Evolutionary conservation across 495 filamentous ascomycete genomes (phyloP).

Genomic region (Daldinia grandis): DNA sequence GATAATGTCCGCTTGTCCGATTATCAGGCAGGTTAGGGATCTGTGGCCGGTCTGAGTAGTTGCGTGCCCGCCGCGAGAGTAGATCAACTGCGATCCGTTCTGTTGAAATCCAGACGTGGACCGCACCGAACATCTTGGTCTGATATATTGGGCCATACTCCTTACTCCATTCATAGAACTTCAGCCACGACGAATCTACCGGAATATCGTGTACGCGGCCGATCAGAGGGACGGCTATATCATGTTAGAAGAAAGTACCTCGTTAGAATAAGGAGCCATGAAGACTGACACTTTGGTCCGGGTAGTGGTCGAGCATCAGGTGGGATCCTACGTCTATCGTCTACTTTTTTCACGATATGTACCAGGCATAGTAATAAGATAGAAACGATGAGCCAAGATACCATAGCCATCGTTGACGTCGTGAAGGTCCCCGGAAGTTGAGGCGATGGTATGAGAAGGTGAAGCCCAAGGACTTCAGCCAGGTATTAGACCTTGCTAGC

Average conservation of each 20-base stretch:
- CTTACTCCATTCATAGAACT: slow-evolving; percentile 70
- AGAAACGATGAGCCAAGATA: slow-evolving; percentile 25
- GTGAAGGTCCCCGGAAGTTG: background rate
- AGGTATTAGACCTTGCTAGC: slow-evolving; percentile 1
- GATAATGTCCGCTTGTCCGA: slow-evolving; percentile 63
- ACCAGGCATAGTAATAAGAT: slow-evolving; percentile 25
- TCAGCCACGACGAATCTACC: slow-evolving; percentile 57
- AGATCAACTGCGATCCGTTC: slow-evolving; percentile 66
- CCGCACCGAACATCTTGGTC: slow-evolving; percentile 63
- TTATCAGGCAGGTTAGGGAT: slow-evolving; percentile 64
- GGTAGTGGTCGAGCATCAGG: slow-evolving; percentile 41
- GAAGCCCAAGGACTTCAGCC: slow-evolving; percentile 11
- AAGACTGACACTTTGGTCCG: slow-evolving; percentile 47
- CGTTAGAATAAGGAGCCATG: background rate
- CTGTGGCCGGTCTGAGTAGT: slow-evolving; percentile 69
- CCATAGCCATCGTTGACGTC: slow-evolving; percentile 28
- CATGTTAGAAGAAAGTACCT: slow-evolving; percentile 14
- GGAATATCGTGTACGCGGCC: slow-evolving; percentile 69
- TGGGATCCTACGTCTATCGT: slow-evolving; percentile 29
- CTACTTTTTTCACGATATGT: slow-evolving; percentile 25
- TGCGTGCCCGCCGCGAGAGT: slow-evolving; percentile 64
- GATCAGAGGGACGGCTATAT: slow-evolving; percentile 58
- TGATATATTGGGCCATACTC: slow-evolving; percentile 71
- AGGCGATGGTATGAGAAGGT: background rate
- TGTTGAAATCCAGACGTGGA: slow-evolving; percentile 67